Evolutionary conservation across 768 basidiomycete genomes (phyloP).

Genomic region (Termitomyces sp.): DNA sequence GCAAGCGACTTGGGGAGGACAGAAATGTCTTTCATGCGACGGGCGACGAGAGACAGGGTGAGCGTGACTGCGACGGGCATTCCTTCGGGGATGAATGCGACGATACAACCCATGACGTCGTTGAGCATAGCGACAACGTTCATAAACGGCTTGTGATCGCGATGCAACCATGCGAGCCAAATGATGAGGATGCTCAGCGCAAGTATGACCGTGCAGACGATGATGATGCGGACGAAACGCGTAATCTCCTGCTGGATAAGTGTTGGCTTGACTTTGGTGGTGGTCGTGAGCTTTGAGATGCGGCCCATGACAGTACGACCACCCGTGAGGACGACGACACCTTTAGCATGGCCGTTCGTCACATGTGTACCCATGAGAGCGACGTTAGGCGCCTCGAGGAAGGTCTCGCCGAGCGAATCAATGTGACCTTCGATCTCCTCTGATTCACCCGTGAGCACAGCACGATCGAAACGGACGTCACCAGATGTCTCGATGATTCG

Average conservation of each 20-base stretch:
- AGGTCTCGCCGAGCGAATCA: slow-evolving; percentile 42
- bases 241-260: slow-evolving; percentile 43
- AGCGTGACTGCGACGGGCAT: slow-evolving; percentile 51
- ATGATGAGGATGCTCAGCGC: slow-evolving; percentile 39
- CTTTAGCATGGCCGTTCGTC: slow-evolving; percentile 34
- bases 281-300: slow-evolving; percentile 47
- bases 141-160: slow-evolving; percentile 38
- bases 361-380: slow-evolving; percentile 42
- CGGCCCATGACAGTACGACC: slow-evolving; percentile 45
- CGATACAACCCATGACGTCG: slow-evolving; percentile 45
- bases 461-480: slow-evolving; percentile 48
- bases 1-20: slow-evolving; percentile 41
- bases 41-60: slow-evolving; percentile 27
- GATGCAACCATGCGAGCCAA: slow-evolving; percentile 38
- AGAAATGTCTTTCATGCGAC: slow-evolving; percentile 10
- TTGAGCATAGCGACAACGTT: slow-evolving; percentile 46
- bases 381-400: slow-evolving; percentile 42
- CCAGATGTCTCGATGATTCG: slow-evolving; percentile 48
- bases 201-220: slow-evolving; percentile 29
- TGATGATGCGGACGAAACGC: slow-evolving; percentile 51
- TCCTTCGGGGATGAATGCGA: slow-evolving; percentile 42
- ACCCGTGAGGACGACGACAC: slow-evolving; percentile 37
- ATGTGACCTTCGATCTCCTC: slow-evolving; percentile 40
- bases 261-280: slow-evolving; percentile 40
- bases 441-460: slow-evolving; percentile 48